A percentile compares a stretch with the other conserved stretches of the same genome.
Conservation (phyloP, 352 stramenopile genomes). For the Phytophthora podocarpi region DNA sequence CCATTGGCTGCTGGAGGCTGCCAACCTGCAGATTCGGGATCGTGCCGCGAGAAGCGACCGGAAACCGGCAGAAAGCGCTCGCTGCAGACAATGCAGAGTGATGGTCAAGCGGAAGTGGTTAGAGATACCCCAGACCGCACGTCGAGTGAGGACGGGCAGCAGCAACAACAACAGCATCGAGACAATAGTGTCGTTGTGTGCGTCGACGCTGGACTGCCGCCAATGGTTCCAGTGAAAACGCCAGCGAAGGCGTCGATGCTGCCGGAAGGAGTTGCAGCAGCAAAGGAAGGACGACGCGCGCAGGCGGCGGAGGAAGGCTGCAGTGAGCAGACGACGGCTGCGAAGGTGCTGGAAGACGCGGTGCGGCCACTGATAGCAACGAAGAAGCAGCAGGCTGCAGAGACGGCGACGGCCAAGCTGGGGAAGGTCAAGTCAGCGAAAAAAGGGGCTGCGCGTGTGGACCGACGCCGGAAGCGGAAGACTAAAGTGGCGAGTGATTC, state of each 20-base stretch:
- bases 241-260: not conserved
- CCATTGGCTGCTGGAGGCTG: not conserved
- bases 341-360: not conserved
- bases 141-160: conserved; percentile 27
- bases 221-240: not conserved
- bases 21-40: too few relatives aligned
- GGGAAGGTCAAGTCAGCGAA: conserved; percentile 2
- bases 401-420: conserved; percentile 3
- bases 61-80: conserved; percentile 5
- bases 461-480: conserved; percentile 29
- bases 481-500: not conserved
- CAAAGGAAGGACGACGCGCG: not conserved
- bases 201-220: not conserved
- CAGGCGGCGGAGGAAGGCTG: not conserved
- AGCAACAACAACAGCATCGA: not conserved
- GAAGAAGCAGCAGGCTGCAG: not conserved
- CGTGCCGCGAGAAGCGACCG: not conserved
- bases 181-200: not conserved
- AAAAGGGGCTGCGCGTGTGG: conserved; percentile 18
- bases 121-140: conserved; percentile 21
- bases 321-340: not conserved
- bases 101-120: conserved; percentile 9
- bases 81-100: conserved; percentile 11
- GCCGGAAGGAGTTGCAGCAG: not conserved
- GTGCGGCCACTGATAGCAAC: not conserved